phyloP scores from a whole-genome alignment of 768 basidiomycete species.

The Leccinellum luteum region DNA sequence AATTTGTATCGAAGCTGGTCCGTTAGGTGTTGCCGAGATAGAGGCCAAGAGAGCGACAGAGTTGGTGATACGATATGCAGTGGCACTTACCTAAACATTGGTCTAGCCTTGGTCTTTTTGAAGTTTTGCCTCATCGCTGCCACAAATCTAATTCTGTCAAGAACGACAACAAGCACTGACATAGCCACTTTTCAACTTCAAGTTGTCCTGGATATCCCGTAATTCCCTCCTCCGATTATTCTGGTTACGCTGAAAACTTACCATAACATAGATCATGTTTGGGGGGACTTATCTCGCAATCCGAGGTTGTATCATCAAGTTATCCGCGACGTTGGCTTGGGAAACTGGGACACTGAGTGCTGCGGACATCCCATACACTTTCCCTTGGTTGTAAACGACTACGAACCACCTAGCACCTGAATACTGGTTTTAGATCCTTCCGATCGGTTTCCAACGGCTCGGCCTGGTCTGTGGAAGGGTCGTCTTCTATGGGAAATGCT shows the following conservation, averaged over 20 bases:
- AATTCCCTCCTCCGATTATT: no score
- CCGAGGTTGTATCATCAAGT: not conserved
- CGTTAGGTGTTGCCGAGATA: no score
- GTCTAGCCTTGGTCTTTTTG: not conserved
- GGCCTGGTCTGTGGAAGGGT: constrained; percentile 9
- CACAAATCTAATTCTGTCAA: not conserved
- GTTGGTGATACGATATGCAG: not conserved
- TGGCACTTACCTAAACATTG: not conserved
- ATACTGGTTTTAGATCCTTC: not conserved
- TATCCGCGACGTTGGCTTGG: not conserved
- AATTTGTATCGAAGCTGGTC: not conserved
- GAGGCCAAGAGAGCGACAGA: not conserved
- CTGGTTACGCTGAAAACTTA: not conserved
- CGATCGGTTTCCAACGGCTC: constrained; percentile 2
- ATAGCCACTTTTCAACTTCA: no score
- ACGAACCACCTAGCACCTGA: not conserved
- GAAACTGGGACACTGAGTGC: not conserved
- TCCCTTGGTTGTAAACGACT: not conserved
- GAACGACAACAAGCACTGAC: no score
- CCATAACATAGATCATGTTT: not conserved
- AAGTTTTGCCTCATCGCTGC: not conserved
- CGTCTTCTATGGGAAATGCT: not conserved
- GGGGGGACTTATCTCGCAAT: not conserved
- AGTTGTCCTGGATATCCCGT: no score
- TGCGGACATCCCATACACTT: not conserved